phyloP scores from a whole-genome alignment of 139 green algal genomes.

The Coelastrella sp. region DNA sequence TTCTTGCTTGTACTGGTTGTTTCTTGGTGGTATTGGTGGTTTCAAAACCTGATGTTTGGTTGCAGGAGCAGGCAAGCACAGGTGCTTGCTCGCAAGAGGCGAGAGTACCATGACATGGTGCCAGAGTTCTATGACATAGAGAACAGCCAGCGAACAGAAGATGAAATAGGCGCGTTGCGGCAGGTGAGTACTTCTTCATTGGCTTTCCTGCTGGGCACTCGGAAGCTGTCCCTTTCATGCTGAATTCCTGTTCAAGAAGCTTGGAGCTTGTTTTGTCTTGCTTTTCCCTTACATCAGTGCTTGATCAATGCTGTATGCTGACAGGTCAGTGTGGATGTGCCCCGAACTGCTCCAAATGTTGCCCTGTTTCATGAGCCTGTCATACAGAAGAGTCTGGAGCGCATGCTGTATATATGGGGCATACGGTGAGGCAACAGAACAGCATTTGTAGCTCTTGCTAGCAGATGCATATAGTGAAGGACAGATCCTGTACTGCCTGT shows the following conservation, averaged over 20 bases:
- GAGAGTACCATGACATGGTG: slow-evolving; percentile 89
- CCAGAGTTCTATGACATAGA: slow-evolving; percentile 88
- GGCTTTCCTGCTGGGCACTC: too few relatives aligned
- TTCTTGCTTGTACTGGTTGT: too few relatives aligned
- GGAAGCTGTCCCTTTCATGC: too few relatives aligned
- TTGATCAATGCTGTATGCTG: too few relatives aligned
- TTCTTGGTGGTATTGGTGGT: too few relatives aligned
- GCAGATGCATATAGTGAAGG: too few relatives aligned
- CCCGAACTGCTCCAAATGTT: slow-evolving; percentile 90
- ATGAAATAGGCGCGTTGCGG: slow-evolving; percentile 84
- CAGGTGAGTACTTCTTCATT: slow-evolving; percentile 81
- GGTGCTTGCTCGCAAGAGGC: slow-evolving; percentile 83
- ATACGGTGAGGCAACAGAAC: slow-evolving; percentile 82
- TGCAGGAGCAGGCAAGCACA: slow-evolving; percentile 70
- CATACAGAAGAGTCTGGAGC: slow-evolving; percentile 89
- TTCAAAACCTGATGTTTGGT: neutral
- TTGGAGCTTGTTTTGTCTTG: neutral
- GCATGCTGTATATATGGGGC: slow-evolving; percentile 97
- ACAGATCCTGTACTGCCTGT: too few relatives aligned
- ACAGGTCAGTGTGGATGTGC: slow-evolving; percentile 94
- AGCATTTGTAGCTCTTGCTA: too few relatives aligned
- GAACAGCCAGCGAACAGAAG: slow-evolving; percentile 76
- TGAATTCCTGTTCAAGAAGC: too few relatives aligned
- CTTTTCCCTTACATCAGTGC: too few relatives aligned
- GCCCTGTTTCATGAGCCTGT: slow-evolving; percentile 87